Percentiles rank a stretch among this genome's conserved stretches.
Evolutionary conservation across 2,329 filamentous ascomycete genomes (phyloP).

Genomic region (Fusarium virguliforme): DNA sequence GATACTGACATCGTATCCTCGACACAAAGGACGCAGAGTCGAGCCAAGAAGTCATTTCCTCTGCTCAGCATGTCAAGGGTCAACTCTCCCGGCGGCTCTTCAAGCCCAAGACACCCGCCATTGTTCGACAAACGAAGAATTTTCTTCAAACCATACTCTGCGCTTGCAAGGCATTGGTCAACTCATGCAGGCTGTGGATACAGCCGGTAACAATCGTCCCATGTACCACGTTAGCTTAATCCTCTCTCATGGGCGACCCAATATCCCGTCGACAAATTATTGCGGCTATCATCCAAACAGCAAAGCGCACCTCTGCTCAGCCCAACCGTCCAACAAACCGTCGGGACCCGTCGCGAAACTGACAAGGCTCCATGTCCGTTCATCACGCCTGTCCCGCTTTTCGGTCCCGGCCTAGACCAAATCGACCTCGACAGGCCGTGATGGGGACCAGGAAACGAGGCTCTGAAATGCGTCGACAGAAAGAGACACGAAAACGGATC

Average conservation of each 20-base stretch:
- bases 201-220: slow-evolving; percentile 31
- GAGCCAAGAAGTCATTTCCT: slow-evolving; percentile 1
- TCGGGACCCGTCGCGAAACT: slow-evolving; percentile 35
- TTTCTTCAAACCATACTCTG: slow-evolving; percentile 26
- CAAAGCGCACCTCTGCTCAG: slow-evolving; percentile 25
- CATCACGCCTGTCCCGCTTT: slow-evolving; percentile 35
- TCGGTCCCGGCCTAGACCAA: slow-evolving; percentile 37
- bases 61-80: not conserved
- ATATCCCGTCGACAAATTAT: slow-evolving; percentile 9
- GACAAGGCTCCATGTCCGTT: slow-evolving; percentile 36
- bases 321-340: slow-evolving; percentile 35
- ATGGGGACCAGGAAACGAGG: slow-evolving; percentile 27
- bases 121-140: slow-evolving; percentile 23
- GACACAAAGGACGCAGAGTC: not conserved
- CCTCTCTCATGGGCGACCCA: slow-evolving; percentile 11
- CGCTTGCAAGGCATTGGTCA: slow-evolving; percentile 18
- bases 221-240: slow-evolving; percentile 30
- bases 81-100: slow-evolving; percentile 10
- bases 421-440: slow-evolving; percentile 30
- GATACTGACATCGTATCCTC: not conserved
- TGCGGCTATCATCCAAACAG: slow-evolving; percentile 32
- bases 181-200: slow-evolving; percentile 40
- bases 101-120: slow-evolving; percentile 13
- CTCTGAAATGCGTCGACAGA: slow-evolving; percentile 9
- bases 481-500: slow-evolving; percentile 18